Base-by-base conservation (phyloP, 148 eudicot genomes). In the Vaccinium macrocarpon region DNA sequence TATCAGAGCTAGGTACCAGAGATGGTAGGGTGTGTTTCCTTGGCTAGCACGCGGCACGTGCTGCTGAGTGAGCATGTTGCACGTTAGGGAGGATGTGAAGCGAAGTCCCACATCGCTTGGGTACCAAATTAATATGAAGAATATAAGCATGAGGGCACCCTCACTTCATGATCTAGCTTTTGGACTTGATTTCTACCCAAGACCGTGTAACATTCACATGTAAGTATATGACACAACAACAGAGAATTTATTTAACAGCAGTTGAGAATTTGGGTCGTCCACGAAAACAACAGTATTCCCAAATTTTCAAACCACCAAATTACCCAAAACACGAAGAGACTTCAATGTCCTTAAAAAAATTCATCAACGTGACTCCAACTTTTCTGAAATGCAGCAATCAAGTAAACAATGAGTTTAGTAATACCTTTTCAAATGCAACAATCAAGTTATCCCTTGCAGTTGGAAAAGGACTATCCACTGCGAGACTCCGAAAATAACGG, bases 401-500 rank as follows among this genome's bases (percentile, higher is more conserved):
- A 55, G 49, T 68, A 49, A 81, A 21, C 74, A 35, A 46, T 7
- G 51, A 25, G 42, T 70, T 23, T 64, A 62, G 66, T 12, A 19
- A 52, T 88, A 91, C 94, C 94, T 91, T 91, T 56, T 91, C 92
- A 90, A 91, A 91, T 13, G 91, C 89, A 52, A 85, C 85, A 82
- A 88, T 78, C 87, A 91, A 79, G 88, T 91, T 91, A 85, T 91
- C 94, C 89, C 87, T 91, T 32, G 94, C 94, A 79, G 92, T 91
- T 68, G 89, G 81, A 81, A 90, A 91, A 23, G 94, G 88, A 61
- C 87, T 72, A 55, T 91, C 94, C 8, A 90, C 90, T 55, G 94
- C 94, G 77, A 91, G 89, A 81, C 94, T 91, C 86, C 94, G 89
- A 83, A 90, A 90, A 84, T 91, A 90, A 64, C 92, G 91, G 88